These are phyloP conservation scores for Wickerhamomyces silvicola DNA, from an alignment of 805 yeast species.

Conservation along the genomic window DNA sequence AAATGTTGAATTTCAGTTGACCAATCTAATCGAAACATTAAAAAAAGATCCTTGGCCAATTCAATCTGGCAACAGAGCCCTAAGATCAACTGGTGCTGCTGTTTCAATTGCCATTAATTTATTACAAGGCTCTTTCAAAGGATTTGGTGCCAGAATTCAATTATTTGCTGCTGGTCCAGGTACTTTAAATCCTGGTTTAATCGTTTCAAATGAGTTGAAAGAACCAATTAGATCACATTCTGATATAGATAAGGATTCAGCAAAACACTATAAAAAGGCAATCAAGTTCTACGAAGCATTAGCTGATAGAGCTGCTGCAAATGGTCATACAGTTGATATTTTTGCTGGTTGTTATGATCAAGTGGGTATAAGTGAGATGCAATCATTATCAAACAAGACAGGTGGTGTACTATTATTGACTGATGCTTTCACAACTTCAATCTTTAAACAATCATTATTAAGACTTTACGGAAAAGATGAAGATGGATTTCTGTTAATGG, in stretches of 20 bases:
- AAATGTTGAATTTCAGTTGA: slow-evolving; percentile 77
- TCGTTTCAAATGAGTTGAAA: slow-evolving; percentile 84
- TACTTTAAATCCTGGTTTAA: slow-evolving; percentile 90
- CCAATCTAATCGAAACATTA: slow-evolving; percentile 71
- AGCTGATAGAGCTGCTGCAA: slow-evolving; percentile 62
- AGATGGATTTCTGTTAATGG: slow-evolving; percentile 81
- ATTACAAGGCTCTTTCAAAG: slow-evolving; percentile 76
- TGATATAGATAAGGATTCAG: slow-evolving; percentile 87
- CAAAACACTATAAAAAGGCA: slow-evolving; percentile 84
- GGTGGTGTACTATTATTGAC: slow-evolving; percentile 87
- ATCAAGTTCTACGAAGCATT: slow-evolving; percentile 71
- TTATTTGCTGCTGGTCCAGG: slow-evolving; percentile 94
- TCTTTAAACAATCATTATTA: slow-evolving; percentile 86
- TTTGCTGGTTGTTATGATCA: slow-evolving; percentile 96
- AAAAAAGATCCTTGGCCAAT: slow-evolving; percentile 85
- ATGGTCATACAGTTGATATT: slow-evolving; percentile 79
- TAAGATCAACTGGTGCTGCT: slow-evolving; percentile 92
- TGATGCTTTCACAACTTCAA: slow-evolving; percentile 92
- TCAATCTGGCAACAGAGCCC: slow-evolving; percentile 74
- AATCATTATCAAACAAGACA: slow-evolving; percentile 72
- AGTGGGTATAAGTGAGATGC: slow-evolving; percentile 93
- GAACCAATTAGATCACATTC: slow-evolving; percentile 97
- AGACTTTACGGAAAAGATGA: slow-evolving; percentile 83
- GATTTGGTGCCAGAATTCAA: slow-evolving; percentile 83
- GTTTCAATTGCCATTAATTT: slow-evolving; percentile 75